phyloP scores from a whole-genome alignment of 2,329 filamentous ascomycete species.

The Fusarium phyllophilum region DNA sequence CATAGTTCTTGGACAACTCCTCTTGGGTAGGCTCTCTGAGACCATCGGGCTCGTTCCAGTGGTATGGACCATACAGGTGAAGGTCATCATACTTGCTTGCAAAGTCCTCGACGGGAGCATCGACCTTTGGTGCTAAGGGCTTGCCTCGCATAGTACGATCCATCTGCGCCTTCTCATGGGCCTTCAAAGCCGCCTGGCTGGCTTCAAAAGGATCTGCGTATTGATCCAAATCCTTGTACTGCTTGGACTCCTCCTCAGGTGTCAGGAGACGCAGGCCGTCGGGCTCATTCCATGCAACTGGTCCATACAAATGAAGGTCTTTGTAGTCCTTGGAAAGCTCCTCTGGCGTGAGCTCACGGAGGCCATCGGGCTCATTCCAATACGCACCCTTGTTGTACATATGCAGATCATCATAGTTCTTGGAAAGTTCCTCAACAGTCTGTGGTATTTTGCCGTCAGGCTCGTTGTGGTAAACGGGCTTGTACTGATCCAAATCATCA shows the following conservation, averaged over 20 bases:
- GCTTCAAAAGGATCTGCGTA: slow-evolving; percentile 51
- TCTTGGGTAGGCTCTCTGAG: slow-evolving; percentile 47
- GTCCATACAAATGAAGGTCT: slow-evolving; percentile 55
- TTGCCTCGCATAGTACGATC: slow-evolving; percentile 49
- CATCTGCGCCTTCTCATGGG: slow-evolving; percentile 44
- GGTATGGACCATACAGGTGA: slow-evolving; percentile 51
- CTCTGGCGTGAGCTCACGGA: slow-evolving; percentile 45
- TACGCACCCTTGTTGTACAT: slow-evolving; percentile 47
- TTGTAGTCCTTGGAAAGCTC: slow-evolving; percentile 52
- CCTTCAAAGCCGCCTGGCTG: slow-evolving; percentile 45
- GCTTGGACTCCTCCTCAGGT: slow-evolving; percentile 45
- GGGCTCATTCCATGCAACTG: slow-evolving; percentile 46
- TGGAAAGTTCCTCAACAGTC: slow-evolving; percentile 49
- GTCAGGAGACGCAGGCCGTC: slow-evolving; percentile 45
- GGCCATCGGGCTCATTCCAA: slow-evolving; percentile 48
- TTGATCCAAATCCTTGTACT: slow-evolving; percentile 50
- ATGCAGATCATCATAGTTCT: slow-evolving; percentile 51
- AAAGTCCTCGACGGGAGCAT: slow-evolving; percentile 42
- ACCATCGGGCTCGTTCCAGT: slow-evolving; percentile 55
- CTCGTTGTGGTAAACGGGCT: slow-evolving; percentile 48
- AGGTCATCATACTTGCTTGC: slow-evolving; percentile 55
- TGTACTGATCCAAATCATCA: slow-evolving; percentile 54
- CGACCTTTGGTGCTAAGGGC: slow-evolving; percentile 51
- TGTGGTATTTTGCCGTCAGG: slow-evolving; percentile 46
- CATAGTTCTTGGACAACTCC: slow-evolving; percentile 52